phyloP scores from a whole-genome alignment of 805 yeast species.

The Kluyveromyces nonfermentans region DNA sequence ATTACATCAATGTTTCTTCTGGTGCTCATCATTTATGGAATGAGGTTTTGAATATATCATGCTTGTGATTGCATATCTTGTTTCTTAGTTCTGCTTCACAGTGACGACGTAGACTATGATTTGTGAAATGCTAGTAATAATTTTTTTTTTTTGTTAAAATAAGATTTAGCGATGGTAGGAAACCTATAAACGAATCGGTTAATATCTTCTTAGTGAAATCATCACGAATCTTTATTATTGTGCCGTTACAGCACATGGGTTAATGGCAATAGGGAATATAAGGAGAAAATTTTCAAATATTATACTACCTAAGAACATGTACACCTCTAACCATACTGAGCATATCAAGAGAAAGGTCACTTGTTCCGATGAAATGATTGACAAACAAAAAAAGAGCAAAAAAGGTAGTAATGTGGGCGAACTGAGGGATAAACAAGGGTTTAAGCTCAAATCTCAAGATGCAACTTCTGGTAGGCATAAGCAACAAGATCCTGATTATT shows the following conservation, averaged over 20 bases:
- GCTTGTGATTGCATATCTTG: too few relatives aligned
- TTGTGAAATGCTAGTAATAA: background rate
- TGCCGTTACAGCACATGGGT: background rate
- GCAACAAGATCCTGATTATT: constrained; percentile 51
- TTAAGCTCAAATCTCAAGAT: constrained; percentile 20
- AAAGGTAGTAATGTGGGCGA: constrained; percentile 8
- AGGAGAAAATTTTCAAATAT: background rate
- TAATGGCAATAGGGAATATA: background rate
- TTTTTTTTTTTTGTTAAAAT: too few relatives aligned
- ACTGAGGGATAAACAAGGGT: constrained; percentile 24
- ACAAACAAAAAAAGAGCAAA: constrained; percentile 4
- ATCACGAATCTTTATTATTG: background rate
- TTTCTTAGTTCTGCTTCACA: background rate
- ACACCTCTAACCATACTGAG: background rate
- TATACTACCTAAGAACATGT: background rate
- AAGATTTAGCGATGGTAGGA: background rate
- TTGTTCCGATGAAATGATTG: background rate
- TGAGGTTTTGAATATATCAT: background rate
- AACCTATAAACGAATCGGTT: background rate
- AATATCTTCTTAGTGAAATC: too few relatives aligned
- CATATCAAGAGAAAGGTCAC: background rate
- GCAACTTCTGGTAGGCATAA: constrained; percentile 33
- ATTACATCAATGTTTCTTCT: background rate
- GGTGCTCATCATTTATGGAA: background rate
- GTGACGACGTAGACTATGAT: background rate